Percentiles rank a stretch among this genome's conserved stretches.
These are phyloP conservation scores for Xylariaceae sp. DNA, from an alignment of 2,329 filamentous ascomycete genomes.

Conservation along the genomic window DNA sequence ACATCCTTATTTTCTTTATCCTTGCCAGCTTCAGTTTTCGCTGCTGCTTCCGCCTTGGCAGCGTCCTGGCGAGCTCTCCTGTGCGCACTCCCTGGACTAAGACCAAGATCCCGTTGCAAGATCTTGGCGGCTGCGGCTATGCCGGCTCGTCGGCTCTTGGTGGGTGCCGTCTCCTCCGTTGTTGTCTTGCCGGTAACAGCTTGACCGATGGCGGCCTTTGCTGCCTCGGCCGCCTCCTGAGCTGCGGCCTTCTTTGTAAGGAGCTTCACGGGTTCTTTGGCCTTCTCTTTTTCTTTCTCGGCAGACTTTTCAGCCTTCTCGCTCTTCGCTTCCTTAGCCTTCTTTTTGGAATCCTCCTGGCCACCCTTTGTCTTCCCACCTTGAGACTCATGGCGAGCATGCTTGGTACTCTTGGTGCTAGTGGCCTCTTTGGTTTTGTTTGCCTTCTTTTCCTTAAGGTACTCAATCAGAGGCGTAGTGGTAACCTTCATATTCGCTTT, in stretches of 20 bases:
- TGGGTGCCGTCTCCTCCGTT: slow-evolving; percentile 40
- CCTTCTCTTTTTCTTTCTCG: slow-evolving; percentile 56
- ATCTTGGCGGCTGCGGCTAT: slow-evolving; percentile 67
- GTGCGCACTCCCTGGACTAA: slow-evolving; percentile 65
- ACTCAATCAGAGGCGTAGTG: slow-evolving; percentile 88
- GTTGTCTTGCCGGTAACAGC: slow-evolving; percentile 35
- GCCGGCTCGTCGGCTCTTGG: slow-evolving; percentile 60
- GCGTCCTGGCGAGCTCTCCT: slow-evolving; percentile 62
- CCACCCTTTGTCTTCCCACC: slow-evolving; percentile 50
- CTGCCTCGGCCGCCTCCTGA: slow-evolving; percentile 51
- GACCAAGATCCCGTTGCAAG: slow-evolving; percentile 66
- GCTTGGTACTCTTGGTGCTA: slow-evolving; percentile 58
- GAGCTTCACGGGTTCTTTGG: slow-evolving; percentile 65
- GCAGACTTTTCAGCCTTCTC: slow-evolving; percentile 67
- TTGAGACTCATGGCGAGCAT: slow-evolving; percentile 57
- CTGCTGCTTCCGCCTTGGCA: slow-evolving; percentile 56
- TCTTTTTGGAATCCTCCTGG: slow-evolving; percentile 54
- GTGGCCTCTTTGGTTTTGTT: slow-evolving; percentile 64
- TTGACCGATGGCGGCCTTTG: slow-evolving; percentile 47
- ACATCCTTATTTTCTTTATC: slow-evolving; percentile 30
- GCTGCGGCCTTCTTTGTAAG: slow-evolving; percentile 61
- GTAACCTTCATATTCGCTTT: slow-evolving; percentile 65
- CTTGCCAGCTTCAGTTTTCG: slow-evolving; percentile 41
- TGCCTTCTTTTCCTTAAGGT: slow-evolving; percentile 88
- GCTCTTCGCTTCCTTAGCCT: slow-evolving; percentile 63